Evolutionary conservation across 208 protist species (phyloP), one percentile per base, ranked within the genome.

Genomic region (Trypanosoma caninum): DNA sequence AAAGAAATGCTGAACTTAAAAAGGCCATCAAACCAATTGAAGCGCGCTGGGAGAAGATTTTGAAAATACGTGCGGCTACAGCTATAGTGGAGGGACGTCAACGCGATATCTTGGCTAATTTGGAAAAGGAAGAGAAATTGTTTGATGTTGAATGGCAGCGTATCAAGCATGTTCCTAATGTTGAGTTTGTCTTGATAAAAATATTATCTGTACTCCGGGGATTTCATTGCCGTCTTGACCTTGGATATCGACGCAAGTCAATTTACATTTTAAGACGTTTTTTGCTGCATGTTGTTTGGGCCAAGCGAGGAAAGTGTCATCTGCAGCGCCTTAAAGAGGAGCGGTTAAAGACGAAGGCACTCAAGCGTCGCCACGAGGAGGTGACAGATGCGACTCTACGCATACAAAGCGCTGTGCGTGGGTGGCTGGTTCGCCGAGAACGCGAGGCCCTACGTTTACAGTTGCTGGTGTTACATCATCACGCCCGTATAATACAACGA

Each of bases 121-220:
- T 87, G 25, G 34, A 30, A 3, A 48, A 45, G 2, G 22, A 59
- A 35, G 72, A 86, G 35, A 10, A 47, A 2, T 4, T 5, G 1
- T 74, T 85, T 57, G 61, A 77, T 9, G 48, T 18, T 7, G 60
- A 54, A 11, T 68, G 77, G 63, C 31, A 46, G 31, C 37, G 59
- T 9, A 37, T 64, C 28, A 61, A 74, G 14, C 45, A 69, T 20
- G 50, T 74, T 5, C 62, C 72, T 3, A 51, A 68, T 38, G 66
- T 57, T 18, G 57, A 57, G 37, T 16, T 59, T n/a, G 62, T 53
- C 31, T 35, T 68, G 7, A 40, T 69, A 16, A 69, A 56, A 25
- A 58, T 89, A 1, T n/a, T 87, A 18, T 65, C 71, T 1, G 76
- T 87, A 13, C 67, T 93, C 25, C 71, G 72, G 11, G 87, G 76